Conservation (phyloP, 2,329 filamentous ascomycete species). For the Trichoderma semiorbis region DNA sequence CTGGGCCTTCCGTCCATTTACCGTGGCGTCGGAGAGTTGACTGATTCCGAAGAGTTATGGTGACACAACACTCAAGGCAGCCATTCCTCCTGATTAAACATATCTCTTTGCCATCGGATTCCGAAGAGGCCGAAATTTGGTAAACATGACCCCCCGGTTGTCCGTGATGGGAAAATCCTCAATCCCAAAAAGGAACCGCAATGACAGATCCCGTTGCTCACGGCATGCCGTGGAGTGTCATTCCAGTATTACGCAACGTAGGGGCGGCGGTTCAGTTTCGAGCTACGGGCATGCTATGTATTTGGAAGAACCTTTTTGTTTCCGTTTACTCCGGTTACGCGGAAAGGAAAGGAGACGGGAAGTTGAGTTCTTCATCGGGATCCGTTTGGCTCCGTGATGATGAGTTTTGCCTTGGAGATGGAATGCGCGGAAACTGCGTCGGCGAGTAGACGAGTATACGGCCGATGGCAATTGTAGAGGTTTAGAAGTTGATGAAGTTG, state of each 20-base stretch:
- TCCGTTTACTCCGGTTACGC: background rate
- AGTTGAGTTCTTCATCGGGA: background rate
- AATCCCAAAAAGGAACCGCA: background rate
- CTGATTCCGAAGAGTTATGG: background rate
- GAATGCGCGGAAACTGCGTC: background rate
- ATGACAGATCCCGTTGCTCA: background rate
- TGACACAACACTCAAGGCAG: background rate
- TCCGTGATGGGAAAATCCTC: background rate
- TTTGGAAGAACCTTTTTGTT: background rate
- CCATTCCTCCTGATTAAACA: background rate
- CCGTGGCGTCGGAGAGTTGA: background rate
- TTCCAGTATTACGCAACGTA: background rate
- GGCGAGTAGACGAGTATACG: background rate
- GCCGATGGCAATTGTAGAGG: background rate
- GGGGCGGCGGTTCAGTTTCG: background rate
- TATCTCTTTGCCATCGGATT: background rate
- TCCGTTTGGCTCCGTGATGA: background rate
- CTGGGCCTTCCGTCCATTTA: background rate
- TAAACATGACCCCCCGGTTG: background rate
- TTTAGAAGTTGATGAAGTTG: background rate
- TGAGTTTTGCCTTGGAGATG: background rate
- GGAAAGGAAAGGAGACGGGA: background rate
- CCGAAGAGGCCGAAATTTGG: background rate
- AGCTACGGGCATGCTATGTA: background rate
- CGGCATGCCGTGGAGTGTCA: background rate